Evolutionary conservation across 228 moss, liverwort and hornwort genomes (phyloP), one percentile per base, ranked within the genome.

Genomic region (Sphagnum fallax): DNA sequence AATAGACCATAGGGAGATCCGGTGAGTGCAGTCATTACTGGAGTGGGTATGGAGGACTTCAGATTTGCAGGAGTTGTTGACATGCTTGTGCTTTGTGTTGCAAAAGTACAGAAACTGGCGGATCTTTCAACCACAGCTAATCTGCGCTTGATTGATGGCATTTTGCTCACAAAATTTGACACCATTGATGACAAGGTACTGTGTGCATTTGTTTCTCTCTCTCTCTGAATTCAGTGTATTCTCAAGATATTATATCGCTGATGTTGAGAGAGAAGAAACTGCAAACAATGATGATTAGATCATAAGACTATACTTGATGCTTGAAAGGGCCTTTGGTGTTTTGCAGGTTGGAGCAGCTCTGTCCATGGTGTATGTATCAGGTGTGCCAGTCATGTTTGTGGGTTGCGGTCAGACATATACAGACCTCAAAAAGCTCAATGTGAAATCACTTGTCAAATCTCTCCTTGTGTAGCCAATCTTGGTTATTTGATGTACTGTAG

Each of bases 181-280:
- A 98, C 98, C 61, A 94, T 98, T 59, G 98, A 98, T 86, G 98
- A 98, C 80, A 98, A 98, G 97, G 96, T 97, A 71, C 18, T 18
- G 49, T 32, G 32, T 32, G 32, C 32, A 32, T 32, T 1, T 32
- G 32, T 32, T 32, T 32, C 32, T 32, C 32, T 32, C 32, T 32
- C 32, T 32, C 32, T 32, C 32, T 32, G 32, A 32, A 32, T 32
- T 32, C 2, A 32, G 32, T 32, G 32, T 32, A 32, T 32, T 32
- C 32, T 32, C 32, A 32, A 32, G 3, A 1, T 32, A 32, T 32
- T 32, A 32, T 32, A 32, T 32, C 2, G 32, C 32, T 32, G 32
- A 32, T 32, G 32, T 32, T 32, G 32, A 32, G 32, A 32, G 32
- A 32, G 32, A 32, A 32, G 2, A 32, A 1, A 32, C 32, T 3